These are phyloP conservation scores for Exophiala phaeomuriformis DNA, from an alignment of 2,329 filamentous ascomycete species.

Conservation along the genomic window DNA sequence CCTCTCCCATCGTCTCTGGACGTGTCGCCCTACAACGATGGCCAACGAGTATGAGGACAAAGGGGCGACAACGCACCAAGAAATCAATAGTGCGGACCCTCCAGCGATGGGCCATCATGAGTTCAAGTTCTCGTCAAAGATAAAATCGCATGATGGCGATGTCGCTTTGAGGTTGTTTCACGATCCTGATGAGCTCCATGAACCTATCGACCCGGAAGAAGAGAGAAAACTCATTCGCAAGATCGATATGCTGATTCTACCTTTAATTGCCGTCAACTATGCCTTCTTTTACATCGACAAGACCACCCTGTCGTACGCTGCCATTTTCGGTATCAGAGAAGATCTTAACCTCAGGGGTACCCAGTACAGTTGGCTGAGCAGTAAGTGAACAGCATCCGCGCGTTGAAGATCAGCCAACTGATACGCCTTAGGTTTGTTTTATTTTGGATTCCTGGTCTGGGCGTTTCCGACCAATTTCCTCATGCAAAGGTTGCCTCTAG, in stretches of 20 bases:
- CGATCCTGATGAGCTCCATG: slow-evolving; percentile 43
- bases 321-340: slow-evolving; percentile 56
- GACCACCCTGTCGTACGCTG: slow-evolving; percentile 45
- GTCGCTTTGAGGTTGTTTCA: slow-evolving; percentile 47
- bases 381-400: slow-evolving; percentile 43
- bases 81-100: slow-evolving; percentile 12
- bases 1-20: neutral
- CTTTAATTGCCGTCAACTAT: slow-evolving; percentile 49
- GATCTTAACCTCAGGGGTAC: slow-evolving; percentile 45
- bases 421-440: slow-evolving; percentile 36
- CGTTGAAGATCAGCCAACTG: slow-evolving; percentile 46
- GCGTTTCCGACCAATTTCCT: slow-evolving; percentile 61
- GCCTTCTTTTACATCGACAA: slow-evolving; percentile 46
- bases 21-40: slow-evolving; percentile 6
- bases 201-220: slow-evolving; percentile 41
- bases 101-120: slow-evolving; percentile 14
- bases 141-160: slow-evolving; percentile 37
- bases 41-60: slow-evolving; percentile 13
- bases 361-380: slow-evolving; percentile 41
- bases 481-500: slow-evolving; percentile 58
- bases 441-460: slow-evolving; percentile 46
- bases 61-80: slow-evolving; percentile 13
- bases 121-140: slow-evolving; percentile 21
- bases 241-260: slow-evolving; percentile 55
- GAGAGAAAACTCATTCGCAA: slow-evolving; percentile 46